Base-by-base conservation (phyloP, 2,329 filamentous ascomycete genomes). In the Diaporthe aspalathi region DNA sequence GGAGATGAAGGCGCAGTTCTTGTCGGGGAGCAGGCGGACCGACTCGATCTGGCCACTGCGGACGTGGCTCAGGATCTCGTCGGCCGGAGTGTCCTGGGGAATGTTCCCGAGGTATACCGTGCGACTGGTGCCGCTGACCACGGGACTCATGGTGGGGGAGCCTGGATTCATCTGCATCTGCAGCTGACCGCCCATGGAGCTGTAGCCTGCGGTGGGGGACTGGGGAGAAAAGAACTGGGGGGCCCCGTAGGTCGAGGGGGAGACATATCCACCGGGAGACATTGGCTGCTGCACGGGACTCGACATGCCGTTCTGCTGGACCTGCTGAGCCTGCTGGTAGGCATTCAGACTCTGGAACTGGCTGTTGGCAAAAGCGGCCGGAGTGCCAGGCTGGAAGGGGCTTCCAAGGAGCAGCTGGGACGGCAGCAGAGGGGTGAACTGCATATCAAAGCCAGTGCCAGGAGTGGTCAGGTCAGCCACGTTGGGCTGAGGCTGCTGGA, bases 1-100 rank as follows among this genome's bases (percentile, higher is more conserved):
- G 9, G 96, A 99, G 80, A 99, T 98, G 87, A 99, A 99, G 71
- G 96, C 96, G 80, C 96, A 99, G 88, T 98, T 99, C 93, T 98
- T 99, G 84, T 99, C 96, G 29, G 95, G 94, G 69, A 99, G 87
- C 75, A 99, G 89, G 77, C 96, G 93, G 67, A 99, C 96, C n/a
- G 96, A 98, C 85, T 99, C 96, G 78, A 99, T 98, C 81, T 98
- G 96, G 29, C 96, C 96, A 82, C 96, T 98, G 74, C 96, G 91
- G 72, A 99, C 96, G 79, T 99, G 96, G 74, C 95, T 93, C 70
- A 99, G 86, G 74, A 99, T 97, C 84, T 99, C 96, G 84, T 99
- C 96, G 11, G 96, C 95, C 63, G 93, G 92, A 9, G 96, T 99
- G 84, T 99, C 96, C 32, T 95, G 93, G n/a, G 96, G 96, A 72